Evolutionary conservation across 305 asterid species (phyloP).

Genomic region (Fraxinus nigra): DNA sequence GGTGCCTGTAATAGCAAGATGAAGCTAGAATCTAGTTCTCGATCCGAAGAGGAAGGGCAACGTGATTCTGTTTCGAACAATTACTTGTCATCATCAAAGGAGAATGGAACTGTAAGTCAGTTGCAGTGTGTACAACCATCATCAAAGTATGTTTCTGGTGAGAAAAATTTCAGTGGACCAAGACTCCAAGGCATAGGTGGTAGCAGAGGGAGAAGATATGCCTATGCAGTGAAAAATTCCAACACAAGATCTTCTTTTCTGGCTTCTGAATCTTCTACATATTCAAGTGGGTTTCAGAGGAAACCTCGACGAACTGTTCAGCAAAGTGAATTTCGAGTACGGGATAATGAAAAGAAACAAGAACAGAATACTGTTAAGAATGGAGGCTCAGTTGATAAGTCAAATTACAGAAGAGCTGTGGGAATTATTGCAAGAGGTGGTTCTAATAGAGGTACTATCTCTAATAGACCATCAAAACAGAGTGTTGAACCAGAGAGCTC

Average conservation of each 20-base stretch:
- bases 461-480: conserved; percentile 52
- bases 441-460: conserved; percentile 62
- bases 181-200: conserved; percentile 52
- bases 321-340: conserved; percentile 75
- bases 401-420: conserved; percentile 37
- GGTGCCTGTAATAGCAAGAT: conserved; percentile 33
- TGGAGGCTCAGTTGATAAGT: conserved; percentile 43
- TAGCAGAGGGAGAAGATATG: conserved; percentile 66
- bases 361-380: conserved; percentile 37
- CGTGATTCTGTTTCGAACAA: conserved; percentile 36
- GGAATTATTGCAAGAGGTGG: conserved; percentile 65
- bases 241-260: conserved; percentile 42
- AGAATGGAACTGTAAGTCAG: conserved; percentile 45
- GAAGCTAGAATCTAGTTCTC: conserved; percentile 36
- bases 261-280: conserved; percentile 43
- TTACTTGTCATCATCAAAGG: conserved; percentile 35
- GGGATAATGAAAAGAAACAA: conserved; percentile 68
- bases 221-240: conserved; percentile 68
- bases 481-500: conserved; percentile 41
- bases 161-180: conserved; percentile 40
- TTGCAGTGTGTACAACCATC: conserved; percentile 32
- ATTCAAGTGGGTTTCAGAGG: conserved; percentile 64
- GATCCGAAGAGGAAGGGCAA: conserved; percentile 42
- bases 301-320: conserved; percentile 68
- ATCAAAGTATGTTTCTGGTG: conserved; percentile 40